Evolutionary conservation across 73 alveolate genomes (phyloP), one percentile per base, ranked within the genome.

Genomic region (Stentor roeselii): DNA sequence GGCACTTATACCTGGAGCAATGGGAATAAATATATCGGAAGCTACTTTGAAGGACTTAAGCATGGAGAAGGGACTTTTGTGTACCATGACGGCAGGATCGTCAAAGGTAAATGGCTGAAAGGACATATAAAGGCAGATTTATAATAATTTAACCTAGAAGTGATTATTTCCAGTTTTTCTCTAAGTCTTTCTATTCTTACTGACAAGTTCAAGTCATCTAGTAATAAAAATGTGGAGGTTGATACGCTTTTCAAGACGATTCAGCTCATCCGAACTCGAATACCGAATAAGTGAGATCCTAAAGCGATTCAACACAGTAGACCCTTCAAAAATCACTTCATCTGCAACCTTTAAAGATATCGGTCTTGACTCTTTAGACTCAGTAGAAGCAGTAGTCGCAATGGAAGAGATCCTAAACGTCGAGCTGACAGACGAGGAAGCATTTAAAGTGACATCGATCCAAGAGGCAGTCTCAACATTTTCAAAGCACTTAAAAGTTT

Each of bases 341-440:
- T 31, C 27, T n/a, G 84, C 84, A 1, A 76, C 78, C 67, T 76
- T 76, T 39, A 41, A 76, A 39, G 60, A 76, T 14, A 30, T 76
- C 36, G 84, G 84, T 37, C 59, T 76, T 32, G 84, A 76, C 39
- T 76, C 84, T 76, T 76, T 76, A 35, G 84, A 76, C 34, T 14
- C 60, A 6, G 84, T 76, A 21, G 84, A 76, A 76, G 84, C 74
- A 21, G 34, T 76, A 6, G 84, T 76, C 21, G 84, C 84, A 39
- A 27, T 76, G 39, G 84, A 76, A 76, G 84, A 76, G 6, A 76
- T 39, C 27, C 39, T 76, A 1, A 67, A 67, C n/a, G 74, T 76
- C 6, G 84, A 76, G n/a, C 3, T 76, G n/a, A 15, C 85, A 21
- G 84, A 76, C 39, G 74, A 76, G n/a, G 84, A 76, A 21, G 84